Conservation (phyloP, 495 filamentous ascomycete genomes). For the Hyaloscypha bicolor region DNA sequence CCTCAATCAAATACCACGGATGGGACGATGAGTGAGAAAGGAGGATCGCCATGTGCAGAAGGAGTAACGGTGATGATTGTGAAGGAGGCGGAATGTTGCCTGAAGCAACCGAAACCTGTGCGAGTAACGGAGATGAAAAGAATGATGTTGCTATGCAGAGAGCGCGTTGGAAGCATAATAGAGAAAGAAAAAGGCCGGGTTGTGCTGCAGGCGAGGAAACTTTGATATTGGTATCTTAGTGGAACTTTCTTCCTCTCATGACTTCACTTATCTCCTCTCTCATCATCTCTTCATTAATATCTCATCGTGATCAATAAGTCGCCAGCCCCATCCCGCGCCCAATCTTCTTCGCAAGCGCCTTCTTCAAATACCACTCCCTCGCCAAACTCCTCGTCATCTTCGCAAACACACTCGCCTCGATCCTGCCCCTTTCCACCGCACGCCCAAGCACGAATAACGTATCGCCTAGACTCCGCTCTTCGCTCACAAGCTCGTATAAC, state of each 20-base stretch:
- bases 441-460: slow-evolving; percentile 82
- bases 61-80: slow-evolving; percentile 26
- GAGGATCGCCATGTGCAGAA: background rate
- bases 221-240: slow-evolving; percentile 8
- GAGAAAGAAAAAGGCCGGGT: slow-evolving; percentile 18
- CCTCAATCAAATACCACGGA: background rate
- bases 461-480: slow-evolving; percentile 82
- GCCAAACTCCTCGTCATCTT: slow-evolving; percentile 80
- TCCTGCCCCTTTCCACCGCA: slow-evolving; percentile 79
- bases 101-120: slow-evolving; percentile 40
- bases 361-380: slow-evolving; percentile 88
- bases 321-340: slow-evolving; percentile 77
- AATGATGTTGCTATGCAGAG: slow-evolving; percentile 36
- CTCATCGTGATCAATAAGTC: slow-evolving; percentile 28
- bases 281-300: background rate
- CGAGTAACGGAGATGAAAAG: slow-evolving; percentile 38
- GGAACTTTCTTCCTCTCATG: background rate
- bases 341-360: slow-evolving; percentile 88
- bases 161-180: slow-evolving; percentile 18
- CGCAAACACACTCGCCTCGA: slow-evolving; percentile 81
- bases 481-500: slow-evolving; percentile 83
- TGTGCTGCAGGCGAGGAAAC: background rate
- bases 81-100: slow-evolving; percentile 33
- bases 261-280: background rate
- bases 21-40: slow-evolving; percentile 1